Percentiles rank a stretch among this genome's conserved stretches.
These are phyloP conservation scores for Saitozyma podzolica DNA, from an alignment of 768 basidiomycete species.

Conservation along the genomic window DNA sequence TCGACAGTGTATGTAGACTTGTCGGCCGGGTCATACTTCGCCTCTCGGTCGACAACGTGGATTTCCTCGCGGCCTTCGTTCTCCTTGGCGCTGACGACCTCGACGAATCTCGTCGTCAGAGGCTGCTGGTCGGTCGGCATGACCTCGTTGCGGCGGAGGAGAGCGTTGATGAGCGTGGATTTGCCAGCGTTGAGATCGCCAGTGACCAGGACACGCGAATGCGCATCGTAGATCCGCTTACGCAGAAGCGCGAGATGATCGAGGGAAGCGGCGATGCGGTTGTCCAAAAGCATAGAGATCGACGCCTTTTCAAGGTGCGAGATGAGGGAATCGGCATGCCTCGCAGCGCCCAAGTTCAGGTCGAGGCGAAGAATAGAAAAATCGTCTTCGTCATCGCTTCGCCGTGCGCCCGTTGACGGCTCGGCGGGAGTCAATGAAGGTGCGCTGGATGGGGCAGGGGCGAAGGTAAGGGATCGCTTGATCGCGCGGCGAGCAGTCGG, in stretches of 20 bases:
- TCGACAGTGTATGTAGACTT: constrained; percentile 73
- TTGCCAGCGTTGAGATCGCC: constrained; percentile 98
- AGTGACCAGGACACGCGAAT: constrained; percentile 94
- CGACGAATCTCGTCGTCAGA: constrained; percentile 94
- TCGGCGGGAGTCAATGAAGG: constrained; percentile 6
- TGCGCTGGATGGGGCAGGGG: constrained; percentile 23
- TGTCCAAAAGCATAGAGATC: constrained; percentile 86
- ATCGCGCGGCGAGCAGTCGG: constrained; percentile 56
- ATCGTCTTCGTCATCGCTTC: constrained; percentile 52
- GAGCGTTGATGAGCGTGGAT: constrained; percentile 94
- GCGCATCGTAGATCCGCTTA: constrained; percentile 81
- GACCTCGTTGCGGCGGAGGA: constrained; percentile 76
- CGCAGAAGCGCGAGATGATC: constrained; percentile 81
- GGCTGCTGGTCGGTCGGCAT: constrained; percentile 99
- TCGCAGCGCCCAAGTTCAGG: constrained; percentile 78
- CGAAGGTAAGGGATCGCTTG: constrained; percentile 62
- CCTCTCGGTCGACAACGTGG: constrained; percentile 56
- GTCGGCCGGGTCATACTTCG: constrained; percentile 68
- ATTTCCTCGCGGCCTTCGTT: constrained; percentile 45
- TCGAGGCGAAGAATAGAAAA: constrained; percentile 90
- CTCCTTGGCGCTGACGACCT: constrained; percentile 61
- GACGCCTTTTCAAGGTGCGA: constrained; percentile 89
- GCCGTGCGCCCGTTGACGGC: constrained; percentile 44
- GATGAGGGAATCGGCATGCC: constrained; percentile 67
- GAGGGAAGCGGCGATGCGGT: constrained; percentile 71